Evolutionary conservation across 2,329 filamentous ascomycete genomes (phyloP), one percentile per base, ranked within the genome.

Genomic region (Alternaria arborescens): DNA sequence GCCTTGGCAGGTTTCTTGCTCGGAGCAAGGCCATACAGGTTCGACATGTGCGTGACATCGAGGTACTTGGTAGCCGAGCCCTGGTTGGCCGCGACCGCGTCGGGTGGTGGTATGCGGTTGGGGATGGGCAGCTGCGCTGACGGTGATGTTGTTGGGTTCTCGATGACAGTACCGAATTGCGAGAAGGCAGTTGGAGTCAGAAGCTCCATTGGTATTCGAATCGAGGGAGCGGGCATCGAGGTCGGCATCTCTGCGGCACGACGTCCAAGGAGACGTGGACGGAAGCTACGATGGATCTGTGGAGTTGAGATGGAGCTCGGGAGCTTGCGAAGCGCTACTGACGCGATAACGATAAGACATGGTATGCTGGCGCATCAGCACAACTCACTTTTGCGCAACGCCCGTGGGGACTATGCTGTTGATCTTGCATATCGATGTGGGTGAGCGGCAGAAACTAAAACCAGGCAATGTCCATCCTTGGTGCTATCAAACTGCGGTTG

Each of bases 1-100:
- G 91, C 85, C 48, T 83, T 81, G 2, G 85, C 85, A 1, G 84
- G 77, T 66, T 78, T 81, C 47, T 84, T 79, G 74, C 87, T 91
- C 2, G 88, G 87, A 0, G 89, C 85, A 58, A 87, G 82, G n/a
- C 77, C 74, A 77, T 97, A 97, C 62, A 88, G 84, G 77, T 96
- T 87, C 32, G 83, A 82, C 68, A 94, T 84, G 43, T 86, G 84
- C n/a, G 92, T 92, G 63, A 97, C 88, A 73, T 92, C 86, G 62
- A 89, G 86, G 79, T 95, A 96, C 78, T 97, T 97, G 73, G 94
- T 88, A 16, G 95, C 94, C 22, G 89, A 90, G 72, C 92, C 92
- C 82, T 98, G 94, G 82, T 98, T 98, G 46, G 87, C 87, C 47
- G 89, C 87, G 3, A 87, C 84, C 32, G 70, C 69, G 5, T 89